Base-by-base conservation (phyloP, 2,329 filamentous ascomycete species). In the Monosporascus sp. region DNA sequence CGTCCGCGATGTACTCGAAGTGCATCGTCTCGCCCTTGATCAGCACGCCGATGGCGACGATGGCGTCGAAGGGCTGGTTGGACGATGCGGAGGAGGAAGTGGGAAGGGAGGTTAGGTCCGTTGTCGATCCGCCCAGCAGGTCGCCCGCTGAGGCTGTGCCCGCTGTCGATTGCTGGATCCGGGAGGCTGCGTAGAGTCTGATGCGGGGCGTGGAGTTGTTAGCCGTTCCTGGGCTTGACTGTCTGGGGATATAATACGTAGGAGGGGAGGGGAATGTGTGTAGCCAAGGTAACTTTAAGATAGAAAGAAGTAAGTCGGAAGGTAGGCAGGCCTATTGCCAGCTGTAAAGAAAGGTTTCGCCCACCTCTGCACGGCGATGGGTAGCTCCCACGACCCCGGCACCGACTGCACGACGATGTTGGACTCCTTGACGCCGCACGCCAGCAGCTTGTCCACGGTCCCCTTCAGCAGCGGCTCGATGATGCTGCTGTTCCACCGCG, bases 1-100 rank as follows among this genome's bases (percentile, higher is more conserved):
- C 84, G 60, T 97, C 94, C 43, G 92, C 82, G 65, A 99, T 99
- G 76, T 99, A 97, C 75, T 99, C 94, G 67, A 99, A 99, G 75
- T 99, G 94, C 91, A 97, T 97, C 7, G 94, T 97, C 74, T 96
- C 89, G 70, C 94, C 94, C 78, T 99, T 99, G 76, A 99, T 97
- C 56, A 99, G 83, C 53, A 96, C 92, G 52, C 94, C 94, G 62
- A 99, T 89, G 51, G 94, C 91, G 61, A 99, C 92, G 59, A 99
- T 85, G 58, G 94, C 94, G 68, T 97, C 93, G 65, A 97, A 97
- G 20, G 91, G 84, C 52, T 78, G 74, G 54, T 68, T 22, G 3
- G 73, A 61, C 3, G 73, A 65, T 31, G 69, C 58, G 47, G 72
- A 56, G 20, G 77, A 57, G 19, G 75, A 64, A 48, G 72, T 63